phyloP scores from a whole-genome alignment of 2,329 filamentous ascomycete genomes.

The Fusarium equiseti region DNA sequence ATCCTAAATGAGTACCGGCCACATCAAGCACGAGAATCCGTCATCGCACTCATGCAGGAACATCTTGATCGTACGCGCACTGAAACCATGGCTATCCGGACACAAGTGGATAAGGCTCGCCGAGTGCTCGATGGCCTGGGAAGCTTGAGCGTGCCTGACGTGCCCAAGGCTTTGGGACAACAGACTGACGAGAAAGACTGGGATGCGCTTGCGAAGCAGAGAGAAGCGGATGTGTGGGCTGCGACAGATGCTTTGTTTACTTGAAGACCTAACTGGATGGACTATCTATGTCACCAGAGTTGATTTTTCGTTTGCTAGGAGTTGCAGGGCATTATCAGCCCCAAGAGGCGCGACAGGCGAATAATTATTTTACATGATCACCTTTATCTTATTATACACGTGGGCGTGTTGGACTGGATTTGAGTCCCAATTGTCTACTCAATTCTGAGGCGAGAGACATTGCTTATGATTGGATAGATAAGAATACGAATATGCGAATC shows the following conservation, averaged over 20 bases:
- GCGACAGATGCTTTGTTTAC: constrained; percentile 57
- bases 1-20: constrained; percentile 94
- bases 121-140: constrained; percentile 77
- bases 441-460: background rate
- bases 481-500: background rate
- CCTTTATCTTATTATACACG: background rate
- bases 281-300: background rate
- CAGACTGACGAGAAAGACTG: constrained; percentile 36
- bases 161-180: constrained; percentile 36
- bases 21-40: constrained; percentile 88
- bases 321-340: background rate
- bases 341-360: background rate
- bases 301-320: background rate
- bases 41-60: constrained; percentile 89
- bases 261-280: constrained; percentile 31
- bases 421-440: too few relatives aligned
- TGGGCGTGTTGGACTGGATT: background rate
- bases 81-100: constrained; percentile 78
- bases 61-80: constrained; percentile 78
- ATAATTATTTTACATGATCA: too few relatives aligned
- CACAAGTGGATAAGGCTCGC: constrained; percentile 78
- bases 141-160: constrained; percentile 57
- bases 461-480: background rate
- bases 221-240: constrained; percentile 57
- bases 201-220: constrained; percentile 35